phyloP scores from a whole-genome alignment of 768 basidiomycete genomes.

The Lactifluus pinguis region DNA sequence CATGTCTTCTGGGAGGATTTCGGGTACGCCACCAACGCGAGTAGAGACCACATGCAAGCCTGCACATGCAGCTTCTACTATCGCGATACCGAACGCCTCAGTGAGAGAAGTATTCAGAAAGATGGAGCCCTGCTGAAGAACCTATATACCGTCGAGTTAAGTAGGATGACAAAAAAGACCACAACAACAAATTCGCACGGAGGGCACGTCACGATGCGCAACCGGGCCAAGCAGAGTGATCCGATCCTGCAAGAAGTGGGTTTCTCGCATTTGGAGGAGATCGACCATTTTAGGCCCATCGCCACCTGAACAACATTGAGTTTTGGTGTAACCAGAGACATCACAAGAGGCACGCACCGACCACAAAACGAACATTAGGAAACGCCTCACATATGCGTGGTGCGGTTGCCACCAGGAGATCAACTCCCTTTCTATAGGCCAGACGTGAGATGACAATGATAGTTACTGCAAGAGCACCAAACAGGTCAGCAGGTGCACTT shows the following conservation, averaged over 20 bases:
- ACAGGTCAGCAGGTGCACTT: not conserved
- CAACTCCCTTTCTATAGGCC: conserved; percentile 93
- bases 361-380: conserved; percentile 80
- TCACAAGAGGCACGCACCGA: conserved; percentile 43
- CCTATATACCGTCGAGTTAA: conserved; percentile 33
- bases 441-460: conserved; percentile 86
- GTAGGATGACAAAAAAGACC: not conserved
- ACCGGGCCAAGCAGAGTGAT: conserved; percentile 86
- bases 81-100: conserved; percentile 95
- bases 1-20: conserved; percentile 89
- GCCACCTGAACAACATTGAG: conserved; percentile 50
- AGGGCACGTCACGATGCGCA: conserved; percentile 70
- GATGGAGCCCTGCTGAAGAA: conserved; percentile 80
- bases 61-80: conserved; percentile 91
- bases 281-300: conserved; percentile 95
- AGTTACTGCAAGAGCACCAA: conserved; percentile 49
- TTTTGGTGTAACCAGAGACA: not conserved
- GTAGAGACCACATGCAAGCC: conserved; percentile 94
- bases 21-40: conserved; percentile 90
- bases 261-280: conserved; percentile 92
- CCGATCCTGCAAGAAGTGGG: conserved; percentile 78
- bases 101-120: conserved; percentile 95
- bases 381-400: conserved; percentile 82
- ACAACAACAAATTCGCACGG: conserved; percentile 27
- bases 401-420: conserved; percentile 86